Percentiles rank a stretch among this genome's conserved stretches.
These are phyloP conservation scores for Anthoceros angustus DNA, from an alignment of 225 moss, liverwort and hornwort species.

Conservation along the genomic window DNA sequence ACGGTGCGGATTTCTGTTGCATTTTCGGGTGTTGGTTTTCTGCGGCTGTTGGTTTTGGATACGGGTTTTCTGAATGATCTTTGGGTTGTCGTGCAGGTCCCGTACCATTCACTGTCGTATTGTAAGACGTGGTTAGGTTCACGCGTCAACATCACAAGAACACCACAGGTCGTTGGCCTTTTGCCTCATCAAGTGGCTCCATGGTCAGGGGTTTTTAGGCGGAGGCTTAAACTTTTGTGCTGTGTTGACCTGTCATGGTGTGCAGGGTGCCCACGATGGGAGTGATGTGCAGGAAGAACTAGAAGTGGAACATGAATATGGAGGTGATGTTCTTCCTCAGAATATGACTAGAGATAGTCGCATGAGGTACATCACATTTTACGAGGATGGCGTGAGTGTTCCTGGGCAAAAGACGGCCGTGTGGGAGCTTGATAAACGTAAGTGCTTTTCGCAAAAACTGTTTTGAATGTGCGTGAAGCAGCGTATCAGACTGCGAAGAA, in stretches of 20 bases:
- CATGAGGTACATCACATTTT: constrained; percentile 74
- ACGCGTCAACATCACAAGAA: constrained; percentile 77
- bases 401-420: constrained; percentile 81
- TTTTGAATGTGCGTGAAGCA: not conserved
- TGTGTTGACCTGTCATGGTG: not conserved
- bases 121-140: constrained; percentile 97
- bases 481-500: constrained; percentile 5
- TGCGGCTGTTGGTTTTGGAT: no score
- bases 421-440: constrained; percentile 96
- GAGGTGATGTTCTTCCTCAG: constrained; percentile 35
- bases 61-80: not conserved
- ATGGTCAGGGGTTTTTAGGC: no score
- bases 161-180: constrained; percentile 48
- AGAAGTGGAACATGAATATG: constrained; percentile 48
- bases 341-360: constrained; percentile 69
- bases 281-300: constrained; percentile 78
- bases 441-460: not conserved
- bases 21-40: not conserved
- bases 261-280: constrained; percentile 80
- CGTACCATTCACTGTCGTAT: constrained; percentile 77
- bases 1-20: constrained; percentile 29
- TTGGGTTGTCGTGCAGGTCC: constrained; percentile 33
- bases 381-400: constrained; percentile 68
- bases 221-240: no score
- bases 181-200: no score